Evolutionary conservation across 306 rosid species (phyloP).

Genomic region (Malus fusca): DNA sequence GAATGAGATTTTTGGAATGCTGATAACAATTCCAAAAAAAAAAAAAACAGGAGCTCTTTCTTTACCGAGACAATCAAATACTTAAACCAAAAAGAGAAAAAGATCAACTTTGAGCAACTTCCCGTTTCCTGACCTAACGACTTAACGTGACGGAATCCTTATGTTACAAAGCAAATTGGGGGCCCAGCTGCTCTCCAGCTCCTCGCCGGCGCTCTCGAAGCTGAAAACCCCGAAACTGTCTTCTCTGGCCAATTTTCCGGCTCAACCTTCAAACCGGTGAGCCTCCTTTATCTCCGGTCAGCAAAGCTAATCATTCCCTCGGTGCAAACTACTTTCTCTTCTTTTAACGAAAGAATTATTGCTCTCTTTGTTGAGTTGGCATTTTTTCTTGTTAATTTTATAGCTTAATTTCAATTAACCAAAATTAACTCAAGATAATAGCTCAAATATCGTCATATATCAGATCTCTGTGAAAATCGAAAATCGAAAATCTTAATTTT

Average conservation of each 20-base stretch:
- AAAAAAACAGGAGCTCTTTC: background rate
- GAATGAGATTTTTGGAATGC: rapidly evolving
- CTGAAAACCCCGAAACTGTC: background rate
- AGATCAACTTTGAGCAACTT: background rate
- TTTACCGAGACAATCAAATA: background rate
- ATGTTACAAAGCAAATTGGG: too few species aligned
- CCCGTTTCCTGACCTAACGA: background rate
- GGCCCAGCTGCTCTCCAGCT: background rate
- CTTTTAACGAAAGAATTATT: background rate
- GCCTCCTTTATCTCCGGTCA: background rate
- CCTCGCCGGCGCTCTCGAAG: background rate
- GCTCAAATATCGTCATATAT: background rate
- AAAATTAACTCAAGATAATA: background rate
- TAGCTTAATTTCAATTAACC: background rate
- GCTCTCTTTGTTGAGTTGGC: background rate
- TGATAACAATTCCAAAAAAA: too few species aligned
- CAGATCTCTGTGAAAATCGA: background rate
- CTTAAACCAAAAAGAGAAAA: background rate
- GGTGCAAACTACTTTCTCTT: background rate
- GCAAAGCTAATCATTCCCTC: too few species aligned
- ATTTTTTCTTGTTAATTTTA: background rate
- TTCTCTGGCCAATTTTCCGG: background rate
- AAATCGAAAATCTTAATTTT: background rate
- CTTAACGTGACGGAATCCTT: background rate
- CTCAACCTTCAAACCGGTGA: background rate